Evolutionary conservation across 108 stramenopile species (phyloP), one percentile per base, ranked within the genome.

Genomic region (Schizochytrium sp.): DNA sequence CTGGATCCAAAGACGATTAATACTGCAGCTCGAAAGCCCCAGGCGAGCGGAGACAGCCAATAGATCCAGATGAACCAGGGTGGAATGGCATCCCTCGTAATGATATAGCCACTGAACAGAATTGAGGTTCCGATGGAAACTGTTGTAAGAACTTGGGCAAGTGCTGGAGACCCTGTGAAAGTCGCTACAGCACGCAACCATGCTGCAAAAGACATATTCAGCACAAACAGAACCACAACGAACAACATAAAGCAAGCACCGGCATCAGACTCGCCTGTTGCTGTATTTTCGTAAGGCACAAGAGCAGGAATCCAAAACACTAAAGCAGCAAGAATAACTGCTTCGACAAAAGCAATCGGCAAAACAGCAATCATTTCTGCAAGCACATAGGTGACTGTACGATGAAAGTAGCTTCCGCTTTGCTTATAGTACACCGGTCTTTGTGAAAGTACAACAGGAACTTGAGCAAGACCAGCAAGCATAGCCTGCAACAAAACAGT

Each of bases 61-160:
- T 83, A 83, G 76, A 83, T 83, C 76, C 76, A 83, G 47, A 83
- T 83, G 53, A 83, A 83, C 76, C 76, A 83, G 15, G 76, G 76
- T 38, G 76, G 76, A n/a, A 83, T 83, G n/a, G 47, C 5, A 2
- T 53, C 40, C 53, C 28, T 47, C 17, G 40, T 40, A 53, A 83
- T 55, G 50, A 83, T 55, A 40, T 55, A 83, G 76, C 76, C 76
- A 55, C 76, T 83, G 53, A 38, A 83, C 15, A 83, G 50, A 38
- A 83, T 53, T 8, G 50, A 83, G 47, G 53, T n/a, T 40, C 50
- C 45, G 15, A 83, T 55, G 5, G 50, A 55, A 53, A 83, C 5
- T 38, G 50, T 53, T 13, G 76, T 53, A 5, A 83, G 38, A 0
- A 55, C 50, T 28, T 83, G 76, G 28, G 28, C 76, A 83, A 83